These are phyloP conservation scores for Phialemonium atrogriseum DNA, from an alignment of 2,329 filamentous ascomycete species.

Conservation along the genomic window DNA sequence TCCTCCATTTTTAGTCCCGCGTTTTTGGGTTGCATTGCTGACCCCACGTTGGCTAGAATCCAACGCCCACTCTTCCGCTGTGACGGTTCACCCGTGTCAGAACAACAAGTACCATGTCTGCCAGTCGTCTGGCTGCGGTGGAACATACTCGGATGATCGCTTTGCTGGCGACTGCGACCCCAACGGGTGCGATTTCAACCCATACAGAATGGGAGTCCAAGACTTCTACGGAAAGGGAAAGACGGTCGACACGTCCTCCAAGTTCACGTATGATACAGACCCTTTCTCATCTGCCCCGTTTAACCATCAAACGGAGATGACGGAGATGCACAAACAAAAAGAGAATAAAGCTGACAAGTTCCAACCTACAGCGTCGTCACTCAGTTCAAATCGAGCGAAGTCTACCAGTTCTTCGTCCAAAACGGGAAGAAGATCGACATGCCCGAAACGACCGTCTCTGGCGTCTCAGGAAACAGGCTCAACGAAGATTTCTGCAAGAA, in stretches of 20 bases:
- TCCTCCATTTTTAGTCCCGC: too few species aligned
- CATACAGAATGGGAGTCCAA: slow-evolving; percentile 54
- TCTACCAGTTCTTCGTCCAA: slow-evolving; percentile 59
- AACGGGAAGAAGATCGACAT: slow-evolving; percentile 50
- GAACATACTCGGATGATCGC: slow-evolving; percentile 41
- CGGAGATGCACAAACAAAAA: background rate
- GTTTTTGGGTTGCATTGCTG: too few species aligned
- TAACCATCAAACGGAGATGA: too few species aligned
- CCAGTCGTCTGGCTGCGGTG: slow-evolving; percentile 38
- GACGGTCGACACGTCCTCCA: slow-evolving; percentile 50
- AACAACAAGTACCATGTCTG: slow-evolving; percentile 30
- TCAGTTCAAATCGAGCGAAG: slow-evolving; percentile 54
- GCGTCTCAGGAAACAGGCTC: slow-evolving; percentile 37
- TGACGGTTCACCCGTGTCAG: slow-evolving; percentile 50
- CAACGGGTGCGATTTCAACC: slow-evolving; percentile 64
- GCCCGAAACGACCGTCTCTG: slow-evolving; percentile 29
- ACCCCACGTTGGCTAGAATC: too few species aligned
- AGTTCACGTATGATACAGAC: too few species aligned
- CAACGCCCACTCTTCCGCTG: slow-evolving; percentile 47
- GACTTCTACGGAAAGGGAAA: slow-evolving; percentile 53
- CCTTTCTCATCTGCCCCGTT: too few species aligned
- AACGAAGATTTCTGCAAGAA: slow-evolving; percentile 48
- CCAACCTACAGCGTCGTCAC: too few species aligned
- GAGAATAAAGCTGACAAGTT: slow-evolving; percentile 4
- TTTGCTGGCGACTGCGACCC: slow-evolving; percentile 58